Evolutionary conservation across 768 basidiomycete genomes (phyloP), one percentile per base, ranked within the genome.

Genomic region (Calocybe gangraenosa): DNA sequence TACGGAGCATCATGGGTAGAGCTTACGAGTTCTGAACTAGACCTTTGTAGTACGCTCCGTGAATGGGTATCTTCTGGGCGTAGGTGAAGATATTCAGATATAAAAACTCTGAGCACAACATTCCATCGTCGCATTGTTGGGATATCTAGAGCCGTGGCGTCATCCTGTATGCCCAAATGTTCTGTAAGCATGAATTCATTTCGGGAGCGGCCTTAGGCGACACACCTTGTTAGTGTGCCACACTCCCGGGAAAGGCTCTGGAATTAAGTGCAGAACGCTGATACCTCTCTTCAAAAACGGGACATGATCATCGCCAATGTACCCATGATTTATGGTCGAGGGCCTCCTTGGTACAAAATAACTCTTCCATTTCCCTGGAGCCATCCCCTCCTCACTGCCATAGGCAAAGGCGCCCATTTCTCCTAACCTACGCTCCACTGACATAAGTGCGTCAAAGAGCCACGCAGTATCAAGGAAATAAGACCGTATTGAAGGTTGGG

Each of bases 121-220:
- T 88, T 89, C 96, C 96, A 98, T 18, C 87, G 74, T 37, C 83
- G 78, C 75, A 97, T 78, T 0, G 92, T 94, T 7, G 86, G 77
- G 36, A 89, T 66, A 57, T 97, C 86, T 35, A 98, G 70, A 1
- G 86, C 91, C 17, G 82, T 76, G 7, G 84, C 92, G 63, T 97
- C 89, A 63, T 99, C 96, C 93, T 96, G 45, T 15, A 13, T 30
- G n/a, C 11, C 20, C 17, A 4, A 32, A 28, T 49, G 11, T 13
- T 20, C 33, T 13, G 15, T 43, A 40, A 34, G n/a, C 54, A 22
- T 23, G 7, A 50, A 17, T 8, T 1, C 36, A 3, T 18, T 32
- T 35, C 15, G 3, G 31, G 31, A 10, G 67, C 78, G 34, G 34
- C n/a, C 13, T n/a, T 35, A 57, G 58, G 92, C 15, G n/a, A 40